Percentiles rank a stretch among this genome's conserved stretches.
phyloP scores from a whole-genome alignment of 352 stramenopile genomes.

The Globisporangium spiculum region DNA sequence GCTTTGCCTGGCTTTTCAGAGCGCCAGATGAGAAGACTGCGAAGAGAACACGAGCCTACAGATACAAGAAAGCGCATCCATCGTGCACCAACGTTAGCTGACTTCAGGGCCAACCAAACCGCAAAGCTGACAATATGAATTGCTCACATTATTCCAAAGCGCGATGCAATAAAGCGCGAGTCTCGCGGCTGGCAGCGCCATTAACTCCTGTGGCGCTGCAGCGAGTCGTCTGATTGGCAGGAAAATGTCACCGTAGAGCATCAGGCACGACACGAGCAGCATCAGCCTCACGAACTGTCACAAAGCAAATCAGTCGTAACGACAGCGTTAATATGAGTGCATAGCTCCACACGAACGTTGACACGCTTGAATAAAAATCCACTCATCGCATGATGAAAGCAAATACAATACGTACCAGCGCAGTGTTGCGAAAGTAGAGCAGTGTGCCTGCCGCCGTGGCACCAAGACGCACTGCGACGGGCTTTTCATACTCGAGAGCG shows the following conservation, averaged over 20 bases:
- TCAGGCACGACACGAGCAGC: constrained; percentile 49
- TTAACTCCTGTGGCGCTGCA: constrained; percentile 7
- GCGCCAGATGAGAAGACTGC: constrained; percentile 33
- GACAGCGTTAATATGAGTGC: no score
- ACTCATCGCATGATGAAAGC: not conserved
- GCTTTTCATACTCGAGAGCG: constrained; percentile 54
- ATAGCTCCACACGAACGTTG: no score
- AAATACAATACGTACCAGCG: constrained; percentile 29
- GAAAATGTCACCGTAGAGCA: constrained; percentile 60
- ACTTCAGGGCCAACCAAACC: not conserved
- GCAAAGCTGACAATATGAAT: not conserved
- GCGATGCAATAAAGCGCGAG: constrained; percentile 37
- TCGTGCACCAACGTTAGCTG: not conserved
- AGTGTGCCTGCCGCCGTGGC: constrained; percentile 28
- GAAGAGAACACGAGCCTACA: constrained; percentile 32
- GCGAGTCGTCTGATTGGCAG: constrained; percentile 31
- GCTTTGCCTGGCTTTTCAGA: constrained; percentile 14
- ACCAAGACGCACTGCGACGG: constrained; percentile 38
- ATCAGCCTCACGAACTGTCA: constrained; percentile 55
- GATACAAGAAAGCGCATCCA: not conserved
- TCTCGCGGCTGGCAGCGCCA: constrained; percentile 17
- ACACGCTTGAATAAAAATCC: not conserved
- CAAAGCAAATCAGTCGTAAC: no score
- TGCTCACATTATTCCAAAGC: constrained; percentile 36
- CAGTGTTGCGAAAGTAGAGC: constrained; percentile 65